Base-by-base conservation (phyloP, 2,329 filamentous ascomycete genomes). In the Calonectria montana region DNA sequence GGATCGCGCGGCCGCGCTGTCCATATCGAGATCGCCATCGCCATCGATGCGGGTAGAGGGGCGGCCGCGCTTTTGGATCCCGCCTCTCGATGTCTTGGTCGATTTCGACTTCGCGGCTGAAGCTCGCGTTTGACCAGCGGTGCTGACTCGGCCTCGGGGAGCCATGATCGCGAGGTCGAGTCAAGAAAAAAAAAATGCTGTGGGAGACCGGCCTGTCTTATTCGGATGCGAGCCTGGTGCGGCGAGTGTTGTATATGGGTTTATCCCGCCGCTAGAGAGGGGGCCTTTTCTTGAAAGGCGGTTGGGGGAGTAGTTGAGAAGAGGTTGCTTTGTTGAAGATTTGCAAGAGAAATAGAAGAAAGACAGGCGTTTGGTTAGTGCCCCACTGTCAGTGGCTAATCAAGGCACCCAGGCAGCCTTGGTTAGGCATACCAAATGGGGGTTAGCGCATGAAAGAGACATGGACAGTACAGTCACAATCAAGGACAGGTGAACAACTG, bases 21-120 rank as follows among this genome's bases (percentile, higher is more conserved):
- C 88, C 90, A 91, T 91, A 37, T 89, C 85, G n/a, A 91, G 84
- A 76, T 91, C 90, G 37, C 90, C 90, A 83, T 91, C 90, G 65
- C 85, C 83, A 76, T 91, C 90, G 61, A 85, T 79, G 72, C 83
- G 86, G 4, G 78, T 76, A 47, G 80, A 81, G 13, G 79, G 80
- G 45, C 86, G 77, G 63, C 79, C 86, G 59, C 87, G 87, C 80
- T 90, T 91, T 23, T 84, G 82, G 66, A 91, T 87, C 35, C 89
- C 89, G 41, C 86, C 86, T 75, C 87, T 84, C 37, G 77, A 75
- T n/a, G 80, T 77, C 55, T 76, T 80, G 68, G 75, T 77, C 12
- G 80, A 69, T 69, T 80, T 83, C 15, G 83, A 69, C 69, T 79
- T 79, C 59, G 75, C 65, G 10, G 79, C 65, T 15, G 78, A 73